Base-by-base conservation (phyloP, 2,329 filamentous ascomycete species). In the Aciculosporium take region DNA sequence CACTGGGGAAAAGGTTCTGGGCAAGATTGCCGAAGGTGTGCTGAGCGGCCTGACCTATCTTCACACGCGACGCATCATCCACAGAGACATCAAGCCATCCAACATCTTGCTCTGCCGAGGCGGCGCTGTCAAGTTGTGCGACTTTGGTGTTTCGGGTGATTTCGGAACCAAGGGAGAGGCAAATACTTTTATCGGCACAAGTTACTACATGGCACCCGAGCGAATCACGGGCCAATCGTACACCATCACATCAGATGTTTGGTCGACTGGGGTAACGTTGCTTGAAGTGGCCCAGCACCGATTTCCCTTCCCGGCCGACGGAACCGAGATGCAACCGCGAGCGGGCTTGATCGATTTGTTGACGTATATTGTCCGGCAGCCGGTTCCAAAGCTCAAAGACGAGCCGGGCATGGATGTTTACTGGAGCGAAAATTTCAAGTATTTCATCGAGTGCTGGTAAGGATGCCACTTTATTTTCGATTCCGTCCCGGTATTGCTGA, bases 281-380 rank as follows among this genome's bases (percentile, higher is more conserved):
- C 78, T 98, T n/a, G 91, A 98, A 66, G 91, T 98, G n/a, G 91
- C 91, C 30, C 91, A 98, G 59, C 88, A 98, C 62, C 81, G 91
- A 41, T 98, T 98, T 68, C 91, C 91, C 2, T 98, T 98, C 74
- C 89, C 89, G 3, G 89, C 89, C 7, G 91, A 96, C 56, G 89
- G 89, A 40, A 93, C 87, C 5, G 88, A 94, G 62, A 88, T 91
- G 79, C 87, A 94, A 58, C 89, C 89, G 13, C 78, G 83, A 46
- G 89, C 91, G 30, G 88, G 88, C 8, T 67, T 96, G 47, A 96
- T 98, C 52, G 91, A 98, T 59, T 72, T 98, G 9, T 69, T 98
- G 46, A 98, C 91, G 10, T 98, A 96, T 59, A 98, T 98, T 57
- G 91, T 98, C 34, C 80, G 86, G 50, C 91, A 98, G 60, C 81